Conservation (phyloP, 257 asterid species). For the Primulina tabacum region DNA sequence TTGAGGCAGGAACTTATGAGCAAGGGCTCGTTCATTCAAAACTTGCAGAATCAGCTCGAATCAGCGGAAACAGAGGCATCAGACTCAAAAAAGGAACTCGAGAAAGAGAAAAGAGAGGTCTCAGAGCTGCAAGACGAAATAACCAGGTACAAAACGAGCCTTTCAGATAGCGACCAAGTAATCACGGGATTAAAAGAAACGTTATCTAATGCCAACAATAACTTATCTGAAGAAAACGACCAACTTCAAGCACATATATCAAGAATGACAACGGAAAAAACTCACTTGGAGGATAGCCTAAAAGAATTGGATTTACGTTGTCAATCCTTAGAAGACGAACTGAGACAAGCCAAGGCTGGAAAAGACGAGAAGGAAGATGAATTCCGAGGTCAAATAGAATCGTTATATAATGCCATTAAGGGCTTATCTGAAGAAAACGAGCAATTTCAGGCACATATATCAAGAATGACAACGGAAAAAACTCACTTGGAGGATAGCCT, state of each 20-base stretch:
- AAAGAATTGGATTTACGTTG: constrained; percentile 69
- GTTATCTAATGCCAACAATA: constrained; percentile 71
- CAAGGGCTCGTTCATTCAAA: constrained; percentile 36
- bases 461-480: too few species aligned
- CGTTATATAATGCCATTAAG: too few species aligned
- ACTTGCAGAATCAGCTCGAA: constrained; percentile 56
- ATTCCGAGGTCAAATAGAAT: constrained; percentile 35
- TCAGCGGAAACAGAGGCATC: constrained; percentile 54
- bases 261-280: constrained; percentile 45
- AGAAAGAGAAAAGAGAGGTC: constrained; percentile 64
- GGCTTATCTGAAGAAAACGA: too few species aligned
- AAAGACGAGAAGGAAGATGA: constrained; percentile 48
- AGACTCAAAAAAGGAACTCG: constrained; percentile 51
- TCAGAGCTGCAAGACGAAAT: constrained; percentile 70
- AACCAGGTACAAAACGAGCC: constrained; percentile 57
- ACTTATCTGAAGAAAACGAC: constrained; percentile 70
- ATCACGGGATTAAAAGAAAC: constrained; percentile 71
- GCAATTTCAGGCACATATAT: too few species aligned
- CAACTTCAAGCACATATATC: constrained; percentile 59
- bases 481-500: too few species aligned
- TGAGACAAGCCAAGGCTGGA: constrained; percentile 52
- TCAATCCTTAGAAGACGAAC: constrained; percentile 70
- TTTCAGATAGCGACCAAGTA: constrained; percentile 81
- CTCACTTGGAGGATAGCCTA: constrained; percentile 60
- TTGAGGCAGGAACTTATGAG: constrained; percentile 46